A percentile compares a stretch with the other conserved stretches of the same genome.
Conservation (phyloP, 140 eudicot genomes). For the Oenanthe javanica region DNA sequence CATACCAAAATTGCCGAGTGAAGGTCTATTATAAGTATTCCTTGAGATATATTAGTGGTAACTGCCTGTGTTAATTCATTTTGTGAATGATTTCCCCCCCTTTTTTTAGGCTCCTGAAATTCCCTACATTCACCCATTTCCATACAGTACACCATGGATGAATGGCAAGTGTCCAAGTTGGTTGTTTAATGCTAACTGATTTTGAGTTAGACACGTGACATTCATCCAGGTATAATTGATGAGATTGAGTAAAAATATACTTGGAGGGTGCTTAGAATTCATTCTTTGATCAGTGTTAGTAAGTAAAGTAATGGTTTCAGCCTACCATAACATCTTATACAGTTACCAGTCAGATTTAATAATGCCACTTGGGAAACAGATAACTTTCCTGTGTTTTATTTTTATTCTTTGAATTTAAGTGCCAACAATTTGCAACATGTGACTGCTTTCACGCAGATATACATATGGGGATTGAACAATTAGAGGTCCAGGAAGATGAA, state of each 20-base stretch:
- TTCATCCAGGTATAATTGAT: background rate
- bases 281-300: background rate
- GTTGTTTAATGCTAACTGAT: background rate
- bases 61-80: no score
- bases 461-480: slow-evolving; percentile 29
- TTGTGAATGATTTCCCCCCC: background rate
- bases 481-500: slow-evolving; percentile 17
- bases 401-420: background rate
- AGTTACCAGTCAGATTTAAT: background rate
- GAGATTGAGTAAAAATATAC: background rate
- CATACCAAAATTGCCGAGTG: background rate
- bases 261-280: background rate
- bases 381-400: background rate
- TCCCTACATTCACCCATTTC: background rate
- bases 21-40: background rate
- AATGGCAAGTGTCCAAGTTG: background rate
- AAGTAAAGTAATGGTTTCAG: background rate
- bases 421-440: background rate
- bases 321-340: background rate
- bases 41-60: background rate
- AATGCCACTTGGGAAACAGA: background rate
- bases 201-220: background rate
- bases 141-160: background rate
- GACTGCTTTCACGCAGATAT: slow-evolving; percentile 21
- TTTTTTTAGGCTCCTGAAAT: background rate